A percentile compares a stretch with the other conserved stretches of the same genome.
Evolutionary conservation across 768 basidiomycete species (phyloP).

Genomic region (Crucibulum laeve): DNA sequence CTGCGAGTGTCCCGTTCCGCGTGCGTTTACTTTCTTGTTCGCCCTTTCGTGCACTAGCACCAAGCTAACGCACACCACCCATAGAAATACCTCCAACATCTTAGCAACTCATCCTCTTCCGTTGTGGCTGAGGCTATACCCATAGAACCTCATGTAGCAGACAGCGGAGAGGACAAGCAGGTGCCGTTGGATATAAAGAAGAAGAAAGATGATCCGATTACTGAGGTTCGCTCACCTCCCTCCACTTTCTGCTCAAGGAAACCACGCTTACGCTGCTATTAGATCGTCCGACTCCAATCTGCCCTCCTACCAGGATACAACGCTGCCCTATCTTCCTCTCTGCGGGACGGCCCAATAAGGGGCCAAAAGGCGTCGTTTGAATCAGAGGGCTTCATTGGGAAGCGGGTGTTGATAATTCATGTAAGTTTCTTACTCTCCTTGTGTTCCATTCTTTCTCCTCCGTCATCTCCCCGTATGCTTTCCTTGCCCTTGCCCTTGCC

Average conservation of each 20-base stretch:
- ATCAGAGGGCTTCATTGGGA: slow-evolving; percentile 40
- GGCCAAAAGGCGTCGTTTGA: slow-evolving; percentile 53
- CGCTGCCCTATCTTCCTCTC: not conserved
- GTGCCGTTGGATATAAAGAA: too few species aligned
- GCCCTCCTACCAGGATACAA: not conserved
- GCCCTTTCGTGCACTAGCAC: not conserved
- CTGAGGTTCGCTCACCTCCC: slow-evolving; percentile 29
- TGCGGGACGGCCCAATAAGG: slow-evolving; percentile 30
- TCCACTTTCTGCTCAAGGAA: not conserved
- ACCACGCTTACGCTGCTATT: not conserved
- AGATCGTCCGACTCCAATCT: slow-evolving; percentile 23
- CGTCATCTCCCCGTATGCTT: not conserved
- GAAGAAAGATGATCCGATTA: too few species aligned
- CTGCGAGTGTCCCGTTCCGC: slow-evolving; percentile 57
- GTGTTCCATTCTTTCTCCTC: not conserved
- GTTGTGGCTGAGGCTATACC: slow-evolving; percentile 12
- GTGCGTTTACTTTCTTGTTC: slow-evolving; percentile 28
- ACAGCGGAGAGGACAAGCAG: too few species aligned
- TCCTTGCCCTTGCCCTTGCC: not conserved
- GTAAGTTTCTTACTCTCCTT: slow-evolving; percentile 27
- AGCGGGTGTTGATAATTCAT: slow-evolving; percentile 60
- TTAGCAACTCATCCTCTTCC: slow-evolving; percentile 29
- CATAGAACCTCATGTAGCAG: too few species aligned
- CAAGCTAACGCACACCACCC: not conserved
- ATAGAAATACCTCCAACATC: slow-evolving; percentile 49